Percentiles rank a stretch among this genome's conserved stretches.
Conservation (phyloP, 495 filamentous ascomycete genomes). For the Mytilinidion resinicola region DNA sequence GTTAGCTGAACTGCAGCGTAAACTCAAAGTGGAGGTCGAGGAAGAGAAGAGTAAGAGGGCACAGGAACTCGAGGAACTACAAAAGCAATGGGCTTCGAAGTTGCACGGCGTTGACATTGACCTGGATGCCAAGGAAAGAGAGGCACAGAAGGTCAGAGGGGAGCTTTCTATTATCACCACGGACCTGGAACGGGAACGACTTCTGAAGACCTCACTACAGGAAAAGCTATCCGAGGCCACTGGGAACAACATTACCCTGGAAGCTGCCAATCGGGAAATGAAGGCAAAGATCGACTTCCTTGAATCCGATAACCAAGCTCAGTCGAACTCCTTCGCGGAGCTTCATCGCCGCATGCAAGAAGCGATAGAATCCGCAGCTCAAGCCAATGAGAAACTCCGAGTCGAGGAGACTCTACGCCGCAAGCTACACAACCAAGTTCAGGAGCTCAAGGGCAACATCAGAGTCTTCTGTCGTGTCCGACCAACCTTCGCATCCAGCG, state of each 20-base stretch:
- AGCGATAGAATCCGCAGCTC: conserved; percentile 59
- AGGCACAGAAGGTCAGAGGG: conserved; percentile 44
- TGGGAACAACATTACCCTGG: conserved; percentile 58
- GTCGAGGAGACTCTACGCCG: conserved; percentile 86
- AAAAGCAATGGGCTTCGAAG: conserved; percentile 53
- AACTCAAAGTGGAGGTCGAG: conserved; percentile 28
- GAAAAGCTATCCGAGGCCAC: conserved; percentile 59
- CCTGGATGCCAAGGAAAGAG: conserved; percentile 55
- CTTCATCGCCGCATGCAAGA: conserved; percentile 73
- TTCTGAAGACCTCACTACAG: conserved; percentile 48
- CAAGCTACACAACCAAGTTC: conserved; percentile 94
- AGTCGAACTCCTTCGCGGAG: conserved; percentile 69
- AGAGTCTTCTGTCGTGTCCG: conserved; percentile 95
- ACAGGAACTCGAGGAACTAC: conserved; percentile 61
- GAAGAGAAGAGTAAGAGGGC: conserved; percentile 53
- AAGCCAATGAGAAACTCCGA: conserved; percentile 74
- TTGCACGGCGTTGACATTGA: conserved; percentile 58
- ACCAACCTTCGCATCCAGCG: conserved; percentile 55
- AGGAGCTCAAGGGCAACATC: conserved; percentile 98
- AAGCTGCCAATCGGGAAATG: conserved; percentile 66
- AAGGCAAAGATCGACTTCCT: conserved; percentile 77
- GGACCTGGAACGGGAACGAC: conserved; percentile 46
- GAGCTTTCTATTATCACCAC: conserved; percentile 51
- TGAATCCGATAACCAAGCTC: conserved; percentile 78
- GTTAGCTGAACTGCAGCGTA: conserved; percentile 27